A percentile compares a stretch with the other conserved stretches of the same genome.
Conservation (phyloP, 2,329 filamentous ascomycete species). For the Xylariomycetidae sp. region DNA sequence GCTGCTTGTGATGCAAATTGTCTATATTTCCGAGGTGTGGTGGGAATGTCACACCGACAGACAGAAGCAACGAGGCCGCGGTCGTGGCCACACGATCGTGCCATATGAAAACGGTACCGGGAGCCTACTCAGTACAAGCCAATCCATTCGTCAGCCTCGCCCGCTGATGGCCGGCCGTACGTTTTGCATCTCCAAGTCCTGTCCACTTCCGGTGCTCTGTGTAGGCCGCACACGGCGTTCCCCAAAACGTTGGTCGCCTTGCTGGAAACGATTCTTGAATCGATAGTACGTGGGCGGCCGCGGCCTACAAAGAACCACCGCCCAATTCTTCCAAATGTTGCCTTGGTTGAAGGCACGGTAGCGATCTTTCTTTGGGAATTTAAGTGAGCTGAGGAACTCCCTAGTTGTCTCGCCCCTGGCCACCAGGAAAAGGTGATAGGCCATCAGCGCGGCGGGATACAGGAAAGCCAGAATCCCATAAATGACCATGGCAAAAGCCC, state of each 20-base stretch:
- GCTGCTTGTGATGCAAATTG: too few species aligned
- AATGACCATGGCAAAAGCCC: conserved; percentile 84
- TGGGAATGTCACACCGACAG: too few species aligned
- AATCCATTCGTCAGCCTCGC: too few species aligned
- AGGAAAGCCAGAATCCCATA: conserved; percentile 70
- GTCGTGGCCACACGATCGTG: too few species aligned
- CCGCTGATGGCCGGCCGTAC: conserved; percentile 48
- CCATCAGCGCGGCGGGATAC: conserved; percentile 79
- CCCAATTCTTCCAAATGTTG: conserved; percentile 70
- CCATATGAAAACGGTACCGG: too few species aligned
- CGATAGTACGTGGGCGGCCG: conserved; percentile 82
- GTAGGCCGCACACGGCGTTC: conserved; percentile 45
- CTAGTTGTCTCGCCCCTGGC: conserved; percentile 89
- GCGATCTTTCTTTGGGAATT: conserved; percentile 87
- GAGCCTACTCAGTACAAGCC: too few species aligned
- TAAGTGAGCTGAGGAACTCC: conserved; percentile 94
- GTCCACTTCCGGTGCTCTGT: conserved; percentile 42
- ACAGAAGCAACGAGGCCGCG: too few species aligned
- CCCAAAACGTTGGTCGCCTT: conserved; percentile 82
- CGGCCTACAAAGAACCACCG: conserved; percentile 75
- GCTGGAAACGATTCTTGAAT: conserved; percentile 72
- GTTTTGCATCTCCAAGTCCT: conserved; percentile 69
- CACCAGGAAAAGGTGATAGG: conserved; percentile 89
- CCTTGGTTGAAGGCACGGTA: conserved; percentile 87
- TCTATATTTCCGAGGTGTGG: too few species aligned